Percentiles rank a stretch among this genome's conserved stretches.
phyloP scores from a whole-genome alignment of 768 basidiomycete species.

The Myochromella boudieri region DNA sequence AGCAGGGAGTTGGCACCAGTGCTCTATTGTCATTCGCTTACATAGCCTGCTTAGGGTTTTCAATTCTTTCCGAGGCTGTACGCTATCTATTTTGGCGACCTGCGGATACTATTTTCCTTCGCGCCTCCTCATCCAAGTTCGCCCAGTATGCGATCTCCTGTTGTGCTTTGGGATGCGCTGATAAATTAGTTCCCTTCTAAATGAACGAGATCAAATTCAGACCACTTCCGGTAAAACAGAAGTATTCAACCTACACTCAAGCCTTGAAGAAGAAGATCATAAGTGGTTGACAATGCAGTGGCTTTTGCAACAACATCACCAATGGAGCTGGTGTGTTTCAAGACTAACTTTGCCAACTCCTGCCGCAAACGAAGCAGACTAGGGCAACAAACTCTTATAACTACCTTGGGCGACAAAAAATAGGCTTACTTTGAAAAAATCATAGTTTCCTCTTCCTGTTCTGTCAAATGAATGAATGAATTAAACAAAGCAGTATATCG shows the following conservation, averaged over 20 bases:
- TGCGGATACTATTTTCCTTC: slow-evolving; percentile 52
- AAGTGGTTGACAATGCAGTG: slow-evolving; percentile 70
- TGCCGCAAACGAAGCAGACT: slow-evolving; percentile 85
- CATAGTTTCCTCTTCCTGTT: slow-evolving; percentile 91
- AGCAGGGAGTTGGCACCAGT: too few species aligned
- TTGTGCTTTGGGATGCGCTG: slow-evolving; percentile 83
- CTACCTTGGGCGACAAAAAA: slow-evolving; percentile 5
- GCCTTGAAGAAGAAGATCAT: slow-evolving; percentile 73
- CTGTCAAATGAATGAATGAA: slow-evolving; percentile 76
- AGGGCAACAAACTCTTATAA: neutral
- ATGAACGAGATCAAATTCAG: slow-evolving; percentile 4
- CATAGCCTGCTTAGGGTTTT: too few species aligned
- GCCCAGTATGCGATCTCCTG: slow-evolving; percentile 87
- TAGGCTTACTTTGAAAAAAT: slow-evolving; percentile 88
- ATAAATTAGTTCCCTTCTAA: slow-evolving; percentile 66
- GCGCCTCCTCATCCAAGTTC: slow-evolving; percentile 79
- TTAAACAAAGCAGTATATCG: slow-evolving; percentile 83
- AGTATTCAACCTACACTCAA: slow-evolving; percentile 64
- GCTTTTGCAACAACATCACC: slow-evolving; percentile 60
- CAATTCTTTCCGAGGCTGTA: too few species aligned
- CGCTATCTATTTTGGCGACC: too few species aligned
- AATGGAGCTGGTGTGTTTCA: slow-evolving; percentile 68
- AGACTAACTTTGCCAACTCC: slow-evolving; percentile 77
- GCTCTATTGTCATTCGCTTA: too few species aligned
- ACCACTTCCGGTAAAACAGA: neutral